Evolutionary conservation across 169 alveolate genomes (phyloP).

Genomic region (Eimeria brunetti): DNA sequence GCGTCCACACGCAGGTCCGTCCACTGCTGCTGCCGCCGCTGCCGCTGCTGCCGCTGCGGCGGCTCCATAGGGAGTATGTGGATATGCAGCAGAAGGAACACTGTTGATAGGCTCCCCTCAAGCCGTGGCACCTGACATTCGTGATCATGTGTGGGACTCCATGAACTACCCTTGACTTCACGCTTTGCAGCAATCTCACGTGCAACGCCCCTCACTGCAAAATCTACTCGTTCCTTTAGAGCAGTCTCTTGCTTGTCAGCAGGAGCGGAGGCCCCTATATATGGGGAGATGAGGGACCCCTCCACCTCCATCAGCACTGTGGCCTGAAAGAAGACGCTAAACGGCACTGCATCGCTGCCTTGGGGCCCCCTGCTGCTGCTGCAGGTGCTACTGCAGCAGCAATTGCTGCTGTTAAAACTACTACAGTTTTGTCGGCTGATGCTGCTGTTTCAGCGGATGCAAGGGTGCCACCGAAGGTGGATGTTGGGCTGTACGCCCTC

Average conservation of each 20-base stretch:
- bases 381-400: not conserved
- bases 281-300: not conserved
- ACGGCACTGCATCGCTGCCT: not conserved
- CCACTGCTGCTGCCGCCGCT: slow-evolving; percentile 33
- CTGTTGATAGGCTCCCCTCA: slow-evolving; percentile 58
- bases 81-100: slow-evolving; percentile 37
- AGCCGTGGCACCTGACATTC: not conserved
- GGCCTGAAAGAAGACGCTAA: not conserved
- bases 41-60: slow-evolving; percentile 7
- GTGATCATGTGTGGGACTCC: no score
- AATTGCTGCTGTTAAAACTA: not conserved
- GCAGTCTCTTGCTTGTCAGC: not conserved
- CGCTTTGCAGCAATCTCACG: not conserved
- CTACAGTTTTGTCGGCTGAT: not conserved
- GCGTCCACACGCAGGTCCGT: slow-evolving; percentile 11
- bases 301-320: not conserved
- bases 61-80: slow-evolving; percentile 21
- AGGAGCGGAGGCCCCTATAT: not conserved
- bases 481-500: not conserved
- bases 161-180: no score
- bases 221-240: not conserved
- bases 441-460: not conserved
- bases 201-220: not conserved
- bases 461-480: slow-evolving; percentile 1
- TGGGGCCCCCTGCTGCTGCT: not conserved